Conservation (phyloP, 495 filamentous ascomycete species). For the Bacidia rubella region DNA sequence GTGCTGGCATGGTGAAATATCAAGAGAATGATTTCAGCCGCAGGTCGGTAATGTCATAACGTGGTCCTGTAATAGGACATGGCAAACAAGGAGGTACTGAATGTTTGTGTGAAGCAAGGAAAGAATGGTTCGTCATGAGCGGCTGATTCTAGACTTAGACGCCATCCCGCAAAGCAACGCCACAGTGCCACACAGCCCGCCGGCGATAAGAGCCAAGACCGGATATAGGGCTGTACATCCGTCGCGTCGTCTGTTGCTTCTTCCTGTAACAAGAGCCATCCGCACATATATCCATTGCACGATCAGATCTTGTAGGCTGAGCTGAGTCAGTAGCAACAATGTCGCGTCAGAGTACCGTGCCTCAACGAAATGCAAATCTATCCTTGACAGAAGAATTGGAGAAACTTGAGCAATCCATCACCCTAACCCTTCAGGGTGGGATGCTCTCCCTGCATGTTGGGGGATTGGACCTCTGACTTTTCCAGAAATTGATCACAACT, state of each 20-base stretch:
- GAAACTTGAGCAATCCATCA: slow-evolving; percentile 92
- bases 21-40: too few species aligned
- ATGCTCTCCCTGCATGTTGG: neutral
- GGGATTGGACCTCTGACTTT: neutral
- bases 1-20: slow-evolving; percentile 33
- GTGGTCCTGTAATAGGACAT: too few species aligned
- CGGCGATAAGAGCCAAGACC: too few species aligned
- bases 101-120: too few species aligned
- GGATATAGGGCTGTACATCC: too few species aligned
- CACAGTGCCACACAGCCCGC: too few species aligned
- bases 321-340: slow-evolving; percentile 18
- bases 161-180: too few species aligned
- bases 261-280: too few species aligned
- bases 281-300: neutral
- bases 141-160: too few species aligned
- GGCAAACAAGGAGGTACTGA: too few species aligned
- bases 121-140: too few species aligned
- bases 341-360: slow-evolving; percentile 38
- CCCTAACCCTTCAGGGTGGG: slow-evolving; percentile 82
- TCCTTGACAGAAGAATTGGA: slow-evolving; percentile 90
- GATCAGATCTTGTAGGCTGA: neutral
- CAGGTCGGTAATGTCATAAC: neutral
- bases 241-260: too few species aligned
- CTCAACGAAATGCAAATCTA: slow-evolving; percentile 43
- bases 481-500: slow-evolving; percentile 93